phyloP scores from a whole-genome alignment of 75 land plant species.

The Cryptomeria japonica region DNA sequence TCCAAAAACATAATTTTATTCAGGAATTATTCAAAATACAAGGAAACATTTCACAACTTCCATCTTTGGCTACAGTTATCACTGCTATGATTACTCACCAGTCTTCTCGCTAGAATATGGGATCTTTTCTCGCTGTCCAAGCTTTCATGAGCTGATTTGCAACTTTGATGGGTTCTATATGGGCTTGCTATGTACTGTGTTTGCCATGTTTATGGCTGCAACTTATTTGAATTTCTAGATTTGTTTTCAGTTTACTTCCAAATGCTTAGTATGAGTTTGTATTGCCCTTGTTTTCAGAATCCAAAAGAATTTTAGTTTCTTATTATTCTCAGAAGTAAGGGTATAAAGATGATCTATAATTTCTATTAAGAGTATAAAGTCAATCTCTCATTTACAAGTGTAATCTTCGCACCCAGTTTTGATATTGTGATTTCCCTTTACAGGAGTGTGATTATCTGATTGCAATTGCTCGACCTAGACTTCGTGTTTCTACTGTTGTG shows the following conservation, averaged over 20 bases:
- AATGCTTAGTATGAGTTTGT: background rate
- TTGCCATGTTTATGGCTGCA: background rate
- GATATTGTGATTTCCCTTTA: constrained; percentile 3
- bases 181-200: background rate
- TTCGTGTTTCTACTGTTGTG: constrained; percentile 82
- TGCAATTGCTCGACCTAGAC: constrained; percentile 77
- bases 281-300: background rate
- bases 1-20: no score
- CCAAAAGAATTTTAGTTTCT: background rate
- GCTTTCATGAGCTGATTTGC: background rate
- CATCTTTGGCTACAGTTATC: background rate
- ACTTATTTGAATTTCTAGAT: background rate
- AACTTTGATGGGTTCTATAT: background rate
- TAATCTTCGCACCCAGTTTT: background rate
- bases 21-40: no score
- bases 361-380: background rate
- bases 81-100: background rate
- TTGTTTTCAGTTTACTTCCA: background rate
- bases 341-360: background rate
- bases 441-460: constrained; percentile 97
- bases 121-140: background rate
- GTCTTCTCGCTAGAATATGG: background rate
- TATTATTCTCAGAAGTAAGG: background rate
- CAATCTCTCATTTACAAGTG: background rate
- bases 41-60: no score